Percentiles rank a stretch among this genome's conserved stretches.
These are phyloP conservation scores for Crepidotus variabilis DNA, from an alignment of 768 basidiomycete genomes.

Conservation along the genomic window DNA sequence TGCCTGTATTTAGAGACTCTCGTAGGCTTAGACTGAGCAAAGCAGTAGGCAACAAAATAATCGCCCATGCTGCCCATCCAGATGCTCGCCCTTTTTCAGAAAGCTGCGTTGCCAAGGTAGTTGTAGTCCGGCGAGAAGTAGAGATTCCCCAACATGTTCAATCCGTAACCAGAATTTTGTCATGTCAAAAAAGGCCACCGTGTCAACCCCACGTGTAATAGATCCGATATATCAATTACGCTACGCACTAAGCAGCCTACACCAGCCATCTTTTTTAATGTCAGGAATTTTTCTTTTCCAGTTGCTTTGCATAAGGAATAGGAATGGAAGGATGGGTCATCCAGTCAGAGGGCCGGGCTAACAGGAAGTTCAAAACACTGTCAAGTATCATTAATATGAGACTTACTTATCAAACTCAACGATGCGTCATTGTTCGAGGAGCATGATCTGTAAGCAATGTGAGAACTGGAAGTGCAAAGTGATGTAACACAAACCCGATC, in stretches of 20 bases:
- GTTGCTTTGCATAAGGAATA: slow-evolving; percentile 69
- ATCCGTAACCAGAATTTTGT: no score
- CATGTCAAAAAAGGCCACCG: background rate
- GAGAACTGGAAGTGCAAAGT: background rate
- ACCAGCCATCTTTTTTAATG: slow-evolving; percentile 67
- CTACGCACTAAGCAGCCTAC: slow-evolving; percentile 10
- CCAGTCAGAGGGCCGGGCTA: slow-evolving; percentile 53
- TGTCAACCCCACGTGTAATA: background rate
- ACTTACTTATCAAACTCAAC: slow-evolving; percentile 66
- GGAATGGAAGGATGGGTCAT: slow-evolving; percentile 57
- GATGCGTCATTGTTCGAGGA: slow-evolving; percentile 76
- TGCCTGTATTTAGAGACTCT: background rate
- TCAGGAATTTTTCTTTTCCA: slow-evolving; percentile 65
- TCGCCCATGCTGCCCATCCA: no score
- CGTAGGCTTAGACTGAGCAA: no score
- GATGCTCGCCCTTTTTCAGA: no score
- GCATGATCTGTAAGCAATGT: slow-evolving; percentile 52
- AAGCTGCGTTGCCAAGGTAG: no score
- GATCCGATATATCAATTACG: background rate
- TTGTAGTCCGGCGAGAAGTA: no score
- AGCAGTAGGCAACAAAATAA: no score
- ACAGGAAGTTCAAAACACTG: background rate
- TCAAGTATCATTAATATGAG: background rate
- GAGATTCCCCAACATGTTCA: no score
- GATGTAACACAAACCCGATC: slow-evolving; percentile 50